These are phyloP conservation scores for Penicillium sp. DNA, from an alignment of 2,329 filamentous ascomycete species.

Conservation along the genomic window DNA sequence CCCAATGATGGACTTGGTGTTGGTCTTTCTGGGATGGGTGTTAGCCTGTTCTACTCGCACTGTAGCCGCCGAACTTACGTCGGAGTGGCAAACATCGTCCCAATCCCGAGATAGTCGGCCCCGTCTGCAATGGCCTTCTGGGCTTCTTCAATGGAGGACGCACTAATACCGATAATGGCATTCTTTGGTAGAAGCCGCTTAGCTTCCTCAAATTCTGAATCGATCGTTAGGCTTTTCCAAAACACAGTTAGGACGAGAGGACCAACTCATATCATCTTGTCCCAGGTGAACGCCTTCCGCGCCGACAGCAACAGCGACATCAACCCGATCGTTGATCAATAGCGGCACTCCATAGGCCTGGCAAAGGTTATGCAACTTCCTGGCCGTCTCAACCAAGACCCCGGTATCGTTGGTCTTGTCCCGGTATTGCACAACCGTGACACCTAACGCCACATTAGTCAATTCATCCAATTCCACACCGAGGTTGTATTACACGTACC, in stretches of 20 bases:
- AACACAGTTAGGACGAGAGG: neutral
- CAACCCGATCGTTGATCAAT: conserved; percentile 87
- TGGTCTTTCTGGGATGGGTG: conserved; percentile 60
- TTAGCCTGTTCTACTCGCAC: conserved; percentile 4
- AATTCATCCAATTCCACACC: conserved; percentile 5
- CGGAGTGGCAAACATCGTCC: conserved; percentile 78
- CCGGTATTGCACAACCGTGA: conserved; percentile 81
- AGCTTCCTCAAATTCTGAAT: conserved; percentile 50
- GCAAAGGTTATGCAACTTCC: conserved; percentile 66
- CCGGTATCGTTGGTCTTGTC: conserved; percentile 78
- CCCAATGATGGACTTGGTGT: conserved; percentile 77
- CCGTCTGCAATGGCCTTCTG: conserved; percentile 64
- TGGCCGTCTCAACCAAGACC: conserved; percentile 64
- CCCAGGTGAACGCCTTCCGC: conserved; percentile 93
- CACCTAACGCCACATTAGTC: conserved; percentile 45
- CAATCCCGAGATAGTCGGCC: conserved; percentile 88
- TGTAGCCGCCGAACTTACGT: conserved; percentile 54
- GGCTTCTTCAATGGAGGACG: conserved; percentile 69
- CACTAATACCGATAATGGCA: conserved; percentile 84
- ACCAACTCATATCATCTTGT: conserved; percentile 80
- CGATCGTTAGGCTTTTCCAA: neutral
- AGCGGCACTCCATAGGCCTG: conserved; percentile 65
- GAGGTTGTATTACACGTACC: conserved; percentile 43
- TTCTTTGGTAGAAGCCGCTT: conserved; percentile 66
- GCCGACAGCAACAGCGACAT: conserved; percentile 76